Evolutionary conservation across 2,329 filamentous ascomycete genomes (phyloP).

Genomic region (Teratosphaeria zuluensis): DNA sequence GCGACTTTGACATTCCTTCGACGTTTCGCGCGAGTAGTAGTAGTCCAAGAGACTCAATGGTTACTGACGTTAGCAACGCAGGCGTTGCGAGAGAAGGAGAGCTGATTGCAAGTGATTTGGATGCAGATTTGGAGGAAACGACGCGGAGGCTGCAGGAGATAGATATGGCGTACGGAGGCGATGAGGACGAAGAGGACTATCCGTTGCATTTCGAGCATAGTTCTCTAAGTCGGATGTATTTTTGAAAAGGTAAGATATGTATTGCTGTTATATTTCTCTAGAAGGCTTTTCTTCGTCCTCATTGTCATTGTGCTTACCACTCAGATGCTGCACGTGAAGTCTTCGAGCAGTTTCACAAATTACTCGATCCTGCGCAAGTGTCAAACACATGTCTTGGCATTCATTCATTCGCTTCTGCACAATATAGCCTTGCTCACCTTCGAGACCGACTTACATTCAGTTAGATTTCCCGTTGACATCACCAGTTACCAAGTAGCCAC

Average conservation of each 20-base stretch:
- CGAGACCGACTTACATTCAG: no score
- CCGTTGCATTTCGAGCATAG: neutral
- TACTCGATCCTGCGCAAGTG: no score
- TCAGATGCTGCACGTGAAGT: no score
- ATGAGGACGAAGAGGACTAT: neutral
- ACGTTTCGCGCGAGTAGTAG: neutral
- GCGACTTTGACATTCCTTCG: neutral
- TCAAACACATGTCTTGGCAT: no score
- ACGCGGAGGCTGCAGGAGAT: neutral
- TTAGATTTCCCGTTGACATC: no score
- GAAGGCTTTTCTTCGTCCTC: no score
- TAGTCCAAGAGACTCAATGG: neutral
- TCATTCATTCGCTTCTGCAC: no score
- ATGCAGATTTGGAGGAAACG: neutral
- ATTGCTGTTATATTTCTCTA: no score
- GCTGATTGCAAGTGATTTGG: neutral
- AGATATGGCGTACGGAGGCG: neutral
- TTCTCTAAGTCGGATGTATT: neutral
- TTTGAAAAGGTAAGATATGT: neutral
- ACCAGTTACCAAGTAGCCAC: no score
- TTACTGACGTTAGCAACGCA: neutral
- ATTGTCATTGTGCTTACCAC: no score
- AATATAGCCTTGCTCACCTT: no score
- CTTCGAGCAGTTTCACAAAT: no score
- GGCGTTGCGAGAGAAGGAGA: neutral